Percentiles rank a stretch among this genome's conserved stretches.
Conservation (phyloP, 2,329 filamentous ascomycete genomes). For the Beauveria caledonica region DNA sequence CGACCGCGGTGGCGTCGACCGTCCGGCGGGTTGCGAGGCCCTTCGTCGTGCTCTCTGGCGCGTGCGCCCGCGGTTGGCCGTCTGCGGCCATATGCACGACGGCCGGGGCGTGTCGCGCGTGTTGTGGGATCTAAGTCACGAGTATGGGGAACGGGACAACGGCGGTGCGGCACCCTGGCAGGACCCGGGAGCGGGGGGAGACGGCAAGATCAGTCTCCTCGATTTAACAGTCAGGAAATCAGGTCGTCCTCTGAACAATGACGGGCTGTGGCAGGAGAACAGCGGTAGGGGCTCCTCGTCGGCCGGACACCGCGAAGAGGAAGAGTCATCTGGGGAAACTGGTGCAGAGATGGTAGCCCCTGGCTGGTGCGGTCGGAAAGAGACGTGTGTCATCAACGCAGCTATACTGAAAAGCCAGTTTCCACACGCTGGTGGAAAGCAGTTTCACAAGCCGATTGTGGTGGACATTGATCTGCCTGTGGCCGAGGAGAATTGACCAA, state of each 20-base stretch:
- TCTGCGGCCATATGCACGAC: conserved; percentile 68
- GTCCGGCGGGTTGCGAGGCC: conserved; percentile 49
- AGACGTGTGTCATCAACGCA: conserved; percentile 76
- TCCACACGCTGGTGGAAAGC: conserved; percentile 53
- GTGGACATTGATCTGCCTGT: conserved; percentile 69
- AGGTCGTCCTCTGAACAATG: background rate
- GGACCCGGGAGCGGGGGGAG: conserved; percentile 46
- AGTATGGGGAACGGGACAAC: conserved; percentile 30
- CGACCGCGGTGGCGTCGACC: conserved; percentile 26
- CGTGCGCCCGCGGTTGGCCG: conserved; percentile 53
- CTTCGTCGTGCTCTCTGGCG: conserved; percentile 50
- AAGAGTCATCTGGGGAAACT: background rate
- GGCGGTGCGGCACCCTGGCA: conserved; percentile 40
- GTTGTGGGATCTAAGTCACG: conserved; percentile 44
- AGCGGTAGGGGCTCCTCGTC: background rate
- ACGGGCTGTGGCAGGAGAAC: background rate
- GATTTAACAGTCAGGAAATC: background rate
- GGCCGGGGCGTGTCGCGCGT: conserved; percentile 56
- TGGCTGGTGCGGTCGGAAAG: conserved; percentile 40
- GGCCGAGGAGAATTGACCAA: background rate
- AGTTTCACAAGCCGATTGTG: conserved; percentile 73
- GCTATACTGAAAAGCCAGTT: conserved; percentile 63
- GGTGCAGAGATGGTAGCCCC: conserved; percentile 26
- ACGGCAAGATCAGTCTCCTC: conserved; percentile 29
- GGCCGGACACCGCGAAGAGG: background rate